These are phyloP conservation scores for Acanthamoeba royreba DNA, from an alignment of 208 protist genomes.

Conservation along the genomic window DNA sequence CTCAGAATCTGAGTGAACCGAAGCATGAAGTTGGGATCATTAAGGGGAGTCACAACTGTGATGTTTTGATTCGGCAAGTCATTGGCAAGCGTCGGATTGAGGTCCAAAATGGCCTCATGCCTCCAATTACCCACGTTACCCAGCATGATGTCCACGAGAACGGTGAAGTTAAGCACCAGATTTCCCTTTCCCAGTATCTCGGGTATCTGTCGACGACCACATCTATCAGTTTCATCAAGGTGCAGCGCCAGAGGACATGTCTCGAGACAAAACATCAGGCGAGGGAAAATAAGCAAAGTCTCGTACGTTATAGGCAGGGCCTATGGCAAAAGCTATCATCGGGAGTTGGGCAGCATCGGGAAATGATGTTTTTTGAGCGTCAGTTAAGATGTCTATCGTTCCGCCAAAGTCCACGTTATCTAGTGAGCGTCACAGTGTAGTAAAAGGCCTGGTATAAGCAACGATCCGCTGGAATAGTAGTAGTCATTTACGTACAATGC, in stretches of 20 bases:
- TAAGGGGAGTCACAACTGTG: neutral
- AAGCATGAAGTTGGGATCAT: neutral
- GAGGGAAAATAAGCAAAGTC: neutral
- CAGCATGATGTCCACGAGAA: neutral
- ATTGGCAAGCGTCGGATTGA: neutral
- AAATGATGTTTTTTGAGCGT: neutral
- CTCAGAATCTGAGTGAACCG: neutral
- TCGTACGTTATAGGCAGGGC: neutral
- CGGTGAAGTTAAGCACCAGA: neutral
- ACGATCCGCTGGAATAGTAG: too few relatives aligned
- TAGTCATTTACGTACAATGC: neutral
- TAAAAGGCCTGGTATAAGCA: neutral
- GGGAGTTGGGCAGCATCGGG: neutral
- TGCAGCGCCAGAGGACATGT: neutral
- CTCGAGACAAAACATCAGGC: neutral
- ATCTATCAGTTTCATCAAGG: too few relatives aligned
- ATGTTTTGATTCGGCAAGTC: neutral
- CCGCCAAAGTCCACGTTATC: slow-evolving; percentile 22
- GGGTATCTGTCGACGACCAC: neutral
- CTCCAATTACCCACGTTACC: neutral
- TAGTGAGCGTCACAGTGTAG: neutral
- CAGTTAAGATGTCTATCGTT: neutral
- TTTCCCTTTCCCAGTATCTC: neutral
- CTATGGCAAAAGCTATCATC: neutral
- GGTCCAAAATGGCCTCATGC: neutral